A percentile compares a stretch with the other conserved stretches of the same genome.
Conservation (phyloP, 2,329 filamentous ascomycete species). For the Sporothrix mexicana region DNA sequence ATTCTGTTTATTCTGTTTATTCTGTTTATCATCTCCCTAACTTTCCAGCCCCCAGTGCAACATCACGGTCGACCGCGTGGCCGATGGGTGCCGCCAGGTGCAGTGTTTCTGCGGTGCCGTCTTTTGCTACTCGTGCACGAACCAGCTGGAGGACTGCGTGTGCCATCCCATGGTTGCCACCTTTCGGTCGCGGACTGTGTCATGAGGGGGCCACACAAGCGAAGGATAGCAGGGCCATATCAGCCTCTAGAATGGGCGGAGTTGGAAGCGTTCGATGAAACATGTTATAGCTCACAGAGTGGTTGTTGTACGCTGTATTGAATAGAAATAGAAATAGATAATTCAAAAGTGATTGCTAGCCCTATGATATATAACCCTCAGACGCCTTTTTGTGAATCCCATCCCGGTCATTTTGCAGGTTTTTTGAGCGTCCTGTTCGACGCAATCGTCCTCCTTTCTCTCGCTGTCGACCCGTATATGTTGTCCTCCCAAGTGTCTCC, state of each 20-base stretch:
- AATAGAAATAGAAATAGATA: no score
- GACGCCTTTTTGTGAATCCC: no score
- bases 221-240: no score
- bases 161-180: background rate
- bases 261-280: no score
- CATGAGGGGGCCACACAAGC: background rate
- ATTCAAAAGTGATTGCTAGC: no score
- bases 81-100: background rate
- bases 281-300: no score
- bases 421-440: background rate
- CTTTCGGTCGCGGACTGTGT: background rate
- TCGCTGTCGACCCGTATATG: background rate
- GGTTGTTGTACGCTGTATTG: no score
- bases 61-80: background rate
- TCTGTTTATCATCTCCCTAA: background rate
- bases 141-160: background rate
- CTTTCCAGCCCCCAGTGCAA: slow-evolving; percentile 10
- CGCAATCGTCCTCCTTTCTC: background rate
- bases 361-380: no score
- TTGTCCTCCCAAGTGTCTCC: background rate
- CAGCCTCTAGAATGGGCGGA: no score
- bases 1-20: background rate
- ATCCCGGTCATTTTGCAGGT: no score
- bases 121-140: slow-evolving; percentile 15
- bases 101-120: slow-evolving; percentile 10